Conservation (phyloP, 148 eudicot genomes). For the Gaultheria prostrata region DNA sequence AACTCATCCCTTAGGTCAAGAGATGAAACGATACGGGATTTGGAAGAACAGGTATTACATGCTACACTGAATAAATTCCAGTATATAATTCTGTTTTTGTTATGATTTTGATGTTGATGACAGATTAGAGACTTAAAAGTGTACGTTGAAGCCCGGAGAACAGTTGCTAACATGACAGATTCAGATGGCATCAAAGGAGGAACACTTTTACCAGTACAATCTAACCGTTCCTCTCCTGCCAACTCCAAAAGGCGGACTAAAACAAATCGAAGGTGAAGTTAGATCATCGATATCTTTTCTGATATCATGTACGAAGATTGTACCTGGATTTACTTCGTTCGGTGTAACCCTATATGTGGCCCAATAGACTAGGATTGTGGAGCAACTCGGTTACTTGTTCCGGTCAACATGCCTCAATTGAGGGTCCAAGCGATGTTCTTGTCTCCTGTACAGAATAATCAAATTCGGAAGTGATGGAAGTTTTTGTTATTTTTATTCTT, state of each 20-base stretch:
- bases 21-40: slow-evolving; percentile 59
- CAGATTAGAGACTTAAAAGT: slow-evolving; percentile 85
- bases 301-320: background rate
- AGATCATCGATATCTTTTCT: background rate
- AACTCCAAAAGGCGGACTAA: slow-evolving; percentile 52
- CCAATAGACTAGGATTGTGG: background rate
- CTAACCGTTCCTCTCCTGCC: slow-evolving; percentile 38
- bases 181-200: slow-evolving; percentile 73
- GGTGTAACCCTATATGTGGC: background rate
- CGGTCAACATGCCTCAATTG: background rate
- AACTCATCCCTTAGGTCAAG: slow-evolving; percentile 35
- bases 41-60: slow-evolving; percentile 74
- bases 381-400: background rate
- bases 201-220: slow-evolving; percentile 74
- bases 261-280: slow-evolving; percentile 55
- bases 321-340: too few species aligned
- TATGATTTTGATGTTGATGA: background rate
- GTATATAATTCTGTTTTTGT: background rate
- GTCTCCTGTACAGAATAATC: background rate
- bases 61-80: background rate
- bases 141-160: slow-evolving; percentile 74
- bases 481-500: background rate
- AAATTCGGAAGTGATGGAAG: background rate
- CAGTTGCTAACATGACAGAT: slow-evolving; percentile 47
- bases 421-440: background rate